Conservation (phyloP, 768 basidiomycete species). For the Tubosaeta brunneosetosa region DNA sequence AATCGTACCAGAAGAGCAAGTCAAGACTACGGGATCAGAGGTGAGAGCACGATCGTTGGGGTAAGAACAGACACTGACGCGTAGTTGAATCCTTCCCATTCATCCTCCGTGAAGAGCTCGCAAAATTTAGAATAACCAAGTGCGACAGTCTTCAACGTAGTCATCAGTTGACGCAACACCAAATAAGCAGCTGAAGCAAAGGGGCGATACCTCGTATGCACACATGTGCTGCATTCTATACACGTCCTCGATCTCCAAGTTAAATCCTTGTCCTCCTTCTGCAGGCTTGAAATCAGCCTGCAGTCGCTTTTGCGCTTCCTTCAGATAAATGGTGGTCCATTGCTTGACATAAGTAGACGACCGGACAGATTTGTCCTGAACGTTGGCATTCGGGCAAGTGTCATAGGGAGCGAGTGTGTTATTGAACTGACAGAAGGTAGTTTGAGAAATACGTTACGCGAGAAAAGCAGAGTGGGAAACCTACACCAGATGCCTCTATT, state of each 20-base stretch:
- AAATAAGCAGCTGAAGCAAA: neutral
- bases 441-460: neutral
- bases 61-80: slow-evolving; percentile 42
- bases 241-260: slow-evolving; percentile 61
- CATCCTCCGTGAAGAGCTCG: slow-evolving; percentile 81
- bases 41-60: neutral
- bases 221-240: slow-evolving; percentile 80
- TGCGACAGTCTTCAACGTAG: slow-evolving; percentile 67
- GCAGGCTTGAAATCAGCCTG: slow-evolving; percentile 41
- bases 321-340: slow-evolving; percentile 73
- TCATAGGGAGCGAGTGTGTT: slow-evolving; percentile 84
- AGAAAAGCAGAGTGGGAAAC: slow-evolving; percentile 21
- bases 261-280: slow-evolving; percentile 40
- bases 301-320: slow-evolving; percentile 58
- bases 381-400: slow-evolving; percentile 67
- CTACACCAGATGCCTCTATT: slow-evolving; percentile 58
- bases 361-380: slow-evolving; percentile 48
- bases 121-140: slow-evolving; percentile 91
- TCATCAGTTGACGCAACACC: neutral
- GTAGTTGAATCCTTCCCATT: slow-evolving; percentile 93
- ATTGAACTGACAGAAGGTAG: slow-evolving; percentile 49
- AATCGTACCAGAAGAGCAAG: slow-evolving; percentile 46
- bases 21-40: slow-evolving; percentile 13
- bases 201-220: slow-evolving; percentile 63
- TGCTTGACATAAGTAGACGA: slow-evolving; percentile 50